A percentile compares a stretch with the other conserved stretches of the same genome.
These are phyloP conservation scores for Spizellomyces punctatus DNA, from an alignment of 192 early-diverging fungal genomes.

Conservation along the genomic window DNA sequence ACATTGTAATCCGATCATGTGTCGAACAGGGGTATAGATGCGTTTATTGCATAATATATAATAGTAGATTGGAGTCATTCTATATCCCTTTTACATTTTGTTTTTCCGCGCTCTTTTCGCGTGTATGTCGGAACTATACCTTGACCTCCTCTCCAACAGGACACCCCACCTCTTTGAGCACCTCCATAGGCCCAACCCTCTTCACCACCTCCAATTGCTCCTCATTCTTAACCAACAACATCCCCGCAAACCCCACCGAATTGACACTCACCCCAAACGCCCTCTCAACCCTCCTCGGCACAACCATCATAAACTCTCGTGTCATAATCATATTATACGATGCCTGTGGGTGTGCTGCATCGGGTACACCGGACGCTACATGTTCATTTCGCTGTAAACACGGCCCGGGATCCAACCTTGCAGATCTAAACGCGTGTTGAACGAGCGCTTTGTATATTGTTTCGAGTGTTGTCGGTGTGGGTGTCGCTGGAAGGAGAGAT, in stretches of 20 bases:
- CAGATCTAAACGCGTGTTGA: slow-evolving; percentile 20
- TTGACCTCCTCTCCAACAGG: slow-evolving; percentile 4
- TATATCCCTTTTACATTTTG: too few relatives aligned
- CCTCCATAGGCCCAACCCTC: slow-evolving; percentile 40
- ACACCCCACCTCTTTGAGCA: slow-evolving; percentile 46
- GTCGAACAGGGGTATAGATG: slow-evolving; percentile 6
- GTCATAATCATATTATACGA: slow-evolving; percentile 69
- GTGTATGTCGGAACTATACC: too few relatives aligned
- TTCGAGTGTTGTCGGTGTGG: slow-evolving; percentile 4
- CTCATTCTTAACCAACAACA: slow-evolving; percentile 57
- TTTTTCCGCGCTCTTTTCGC: too few relatives aligned
- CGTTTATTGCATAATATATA: too few relatives aligned
- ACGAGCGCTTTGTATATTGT: slow-evolving; percentile 19
- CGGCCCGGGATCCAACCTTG: slow-evolving; percentile 21
- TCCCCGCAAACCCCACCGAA: slow-evolving; percentile 67
- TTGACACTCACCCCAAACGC: slow-evolving; percentile 55
- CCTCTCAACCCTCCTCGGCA: slow-evolving; percentile 49
- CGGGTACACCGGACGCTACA: slow-evolving; percentile 9
- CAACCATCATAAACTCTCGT: slow-evolving; percentile 50
- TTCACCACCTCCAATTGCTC: slow-evolving; percentile 48
- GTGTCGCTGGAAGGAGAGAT: neutral
- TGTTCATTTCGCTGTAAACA: slow-evolving; percentile 13
- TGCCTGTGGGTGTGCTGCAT: neutral
- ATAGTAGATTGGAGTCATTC: too few relatives aligned
- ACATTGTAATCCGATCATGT: slow-evolving; percentile 30